phyloP scores from a whole-genome alignment of 2,329 filamentous ascomycete genomes.

The Rutstroemia sp. region DNA sequence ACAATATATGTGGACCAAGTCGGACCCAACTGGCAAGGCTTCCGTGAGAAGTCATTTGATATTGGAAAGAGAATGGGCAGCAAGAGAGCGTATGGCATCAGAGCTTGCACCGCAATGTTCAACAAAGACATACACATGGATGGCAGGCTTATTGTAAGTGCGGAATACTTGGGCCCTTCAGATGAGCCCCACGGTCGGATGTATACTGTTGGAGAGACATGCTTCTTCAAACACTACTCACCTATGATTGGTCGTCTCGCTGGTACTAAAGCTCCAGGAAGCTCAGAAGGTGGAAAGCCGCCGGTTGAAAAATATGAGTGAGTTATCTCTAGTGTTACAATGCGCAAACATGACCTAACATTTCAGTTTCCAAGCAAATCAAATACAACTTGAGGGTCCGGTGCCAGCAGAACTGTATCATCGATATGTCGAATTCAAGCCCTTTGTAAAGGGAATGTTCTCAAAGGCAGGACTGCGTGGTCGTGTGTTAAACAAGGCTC shows the following conservation, averaged over 20 bases:
- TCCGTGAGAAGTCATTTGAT: conserved; percentile 55
- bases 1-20: conserved; percentile 59
- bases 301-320: conserved; percentile 68
- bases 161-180: conserved; percentile 71
- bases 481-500: conserved; percentile 70
- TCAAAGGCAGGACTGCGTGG: conserved; percentile 69
- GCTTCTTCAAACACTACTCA: conserved; percentile 78
- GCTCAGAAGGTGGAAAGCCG: conserved; percentile 45
- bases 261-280: conserved; percentile 57
- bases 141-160: conserved; percentile 63
- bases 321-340: conserved; percentile 25
- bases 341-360: conserved; percentile 12
- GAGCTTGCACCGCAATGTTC: conserved; percentile 58
- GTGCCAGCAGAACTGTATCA: conserved; percentile 78
- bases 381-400: conserved; percentile 80
- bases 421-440: conserved; percentile 86
- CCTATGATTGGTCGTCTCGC: conserved; percentile 79
- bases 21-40: conserved; percentile 59
- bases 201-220: conserved; percentile 71
- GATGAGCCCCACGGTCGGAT: conserved; percentile 59
- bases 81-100: conserved; percentile 75
- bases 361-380: conserved; percentile 79
- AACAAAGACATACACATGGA: conserved; percentile 57
- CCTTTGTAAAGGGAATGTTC: conserved; percentile 87
- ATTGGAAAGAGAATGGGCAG: conserved; percentile 81